Evolutionary conservation across 345 rosid species (phyloP).

Genomic region (Aquilaria malaccensis): DNA sequence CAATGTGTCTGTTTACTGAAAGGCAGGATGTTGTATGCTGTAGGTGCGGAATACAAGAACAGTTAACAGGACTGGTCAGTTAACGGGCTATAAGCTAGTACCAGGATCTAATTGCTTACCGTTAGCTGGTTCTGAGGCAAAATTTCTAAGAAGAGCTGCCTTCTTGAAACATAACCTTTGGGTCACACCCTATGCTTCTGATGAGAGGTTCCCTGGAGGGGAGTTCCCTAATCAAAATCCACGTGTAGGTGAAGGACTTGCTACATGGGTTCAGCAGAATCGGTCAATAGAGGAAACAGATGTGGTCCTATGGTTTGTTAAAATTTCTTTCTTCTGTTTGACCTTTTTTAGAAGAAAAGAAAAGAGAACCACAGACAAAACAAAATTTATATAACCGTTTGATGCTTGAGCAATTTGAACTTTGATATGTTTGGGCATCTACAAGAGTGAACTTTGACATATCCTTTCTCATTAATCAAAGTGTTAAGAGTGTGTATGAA

Average conservation of each 20-base stretch:
- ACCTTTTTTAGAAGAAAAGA: no score
- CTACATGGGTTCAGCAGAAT: constrained; percentile 81
- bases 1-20: neutral
- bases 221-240: constrained; percentile 95
- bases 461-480: neutral
- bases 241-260: constrained; percentile 75
- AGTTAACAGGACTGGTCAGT: constrained; percentile 81
- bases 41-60: constrained; percentile 90
- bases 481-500: no score
- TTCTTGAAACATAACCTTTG: constrained; percentile 82
- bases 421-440: neutral
- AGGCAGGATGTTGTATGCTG: neutral
- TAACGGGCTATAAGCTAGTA: constrained; percentile 77
- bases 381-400: no score
- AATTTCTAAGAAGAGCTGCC: constrained; percentile 79
- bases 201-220: constrained; percentile 84
- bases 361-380: no score
- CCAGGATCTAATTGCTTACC: constrained; percentile 93
- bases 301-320: constrained; percentile 70
- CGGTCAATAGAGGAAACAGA: constrained; percentile 77
- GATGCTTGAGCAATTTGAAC: no score
- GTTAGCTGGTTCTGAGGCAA: constrained; percentile 77
- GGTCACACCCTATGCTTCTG: constrained; percentile 65
- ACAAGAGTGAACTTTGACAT: neutral
- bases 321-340: neutral